Percentiles rank a stretch among this genome's conserved stretches.
Evolutionary conservation across 441 rosid species (phyloP).

Genomic region (Melastoma candidum): DNA sequence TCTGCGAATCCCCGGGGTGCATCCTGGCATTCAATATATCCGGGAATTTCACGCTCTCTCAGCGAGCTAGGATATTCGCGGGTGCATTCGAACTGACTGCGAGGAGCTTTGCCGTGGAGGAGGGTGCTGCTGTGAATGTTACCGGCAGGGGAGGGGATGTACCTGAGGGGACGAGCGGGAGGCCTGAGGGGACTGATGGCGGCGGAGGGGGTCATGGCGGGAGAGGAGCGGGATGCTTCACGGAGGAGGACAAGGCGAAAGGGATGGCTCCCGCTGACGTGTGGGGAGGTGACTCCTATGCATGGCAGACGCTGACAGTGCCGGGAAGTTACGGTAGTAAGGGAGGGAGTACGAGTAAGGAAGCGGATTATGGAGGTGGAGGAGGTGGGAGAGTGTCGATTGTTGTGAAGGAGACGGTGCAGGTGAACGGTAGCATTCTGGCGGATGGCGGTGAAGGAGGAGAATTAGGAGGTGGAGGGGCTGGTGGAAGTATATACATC

Average conservation of each 20-base stretch:
- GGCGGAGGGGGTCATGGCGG: constrained; percentile 97
- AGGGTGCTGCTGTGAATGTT: constrained; percentile 56
- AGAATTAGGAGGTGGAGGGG: constrained; percentile 15
- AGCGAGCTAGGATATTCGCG: constrained; percentile 46
- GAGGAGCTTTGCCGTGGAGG: constrained; percentile 46
- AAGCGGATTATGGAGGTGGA: constrained; percentile 80
- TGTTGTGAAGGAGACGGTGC: constrained; percentile 33
- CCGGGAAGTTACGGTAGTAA: constrained; percentile 81
- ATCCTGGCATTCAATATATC: constrained; percentile 56
- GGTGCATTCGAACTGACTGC: constrained; percentile 69
- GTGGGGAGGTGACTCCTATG: constrained; percentile 97
- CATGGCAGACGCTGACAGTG: constrained; percentile 68
- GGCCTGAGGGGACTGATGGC: constrained; percentile 79
- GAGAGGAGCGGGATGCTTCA: constrained; percentile 77
- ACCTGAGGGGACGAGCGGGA: constrained; percentile 91
- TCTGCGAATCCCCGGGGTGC: constrained; percentile 57
- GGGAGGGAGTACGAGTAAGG: constrained; percentile 79
- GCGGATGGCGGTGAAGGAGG: constrained; percentile 19
- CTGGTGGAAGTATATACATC: constrained; percentile 17
- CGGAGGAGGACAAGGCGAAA: constrained; percentile 30
- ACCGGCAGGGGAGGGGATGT: constrained; percentile 76
- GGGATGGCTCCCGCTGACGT: constrained; percentile 79
- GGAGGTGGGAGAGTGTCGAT: constrained; percentile 78
- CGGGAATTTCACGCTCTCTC: constrained; percentile 66
- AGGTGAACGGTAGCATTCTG: constrained; percentile 14